Base-by-base conservation (phyloP, 441 rosid genomes). In the Syzygium syzygioides region DNA sequence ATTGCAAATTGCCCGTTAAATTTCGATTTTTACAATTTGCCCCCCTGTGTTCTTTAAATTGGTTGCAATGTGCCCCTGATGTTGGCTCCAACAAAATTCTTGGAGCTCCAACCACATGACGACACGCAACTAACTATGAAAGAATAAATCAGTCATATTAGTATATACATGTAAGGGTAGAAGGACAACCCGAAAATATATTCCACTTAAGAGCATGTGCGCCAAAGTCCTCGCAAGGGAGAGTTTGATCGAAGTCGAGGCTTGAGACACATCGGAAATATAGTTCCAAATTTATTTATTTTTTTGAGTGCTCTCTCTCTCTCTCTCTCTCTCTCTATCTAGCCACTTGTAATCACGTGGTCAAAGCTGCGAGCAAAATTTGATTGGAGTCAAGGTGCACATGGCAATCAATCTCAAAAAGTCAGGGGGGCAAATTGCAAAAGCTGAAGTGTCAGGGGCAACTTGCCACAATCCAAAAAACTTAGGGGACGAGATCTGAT, bases 81-180 rank as follows among this genome's bases (percentile, higher is more conserved):
- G 14, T 71, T 71, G 80, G 80, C 28, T 37, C 80, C 50, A 71
- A 71, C 1, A 37, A 34, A 68, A 68, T 34, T 68, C 79, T 68
- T 4, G 14, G 14, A 68, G 79, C 79, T 19, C 26, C 7, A 68
- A 68, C 23, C 14, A 37, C 0, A 7, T 19, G 79, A 19, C 1
- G 14, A 2, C 48, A 3, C 1, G 8, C 34, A 34, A 34, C 1
- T 1, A 0, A 20, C 13, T 68, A 41, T 34, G 14, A 23, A 34
- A 19, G 4, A 34, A 34, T 9, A 5, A 34, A 34, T 68, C 1
- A 2, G 48, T 34, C 79, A 14, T 2, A 15, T 7, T 7, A 1
- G 48, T 19, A 68, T 19, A 68, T 34, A 68, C 26, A 34, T 68
- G 34, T 34, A 68, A 9, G 26, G 5, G 19, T 18, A 68, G 48